Base-by-base conservation (phyloP, 2,329 filamentous ascomycete genomes). In the Zymoseptoria pseudotritici region DNA sequence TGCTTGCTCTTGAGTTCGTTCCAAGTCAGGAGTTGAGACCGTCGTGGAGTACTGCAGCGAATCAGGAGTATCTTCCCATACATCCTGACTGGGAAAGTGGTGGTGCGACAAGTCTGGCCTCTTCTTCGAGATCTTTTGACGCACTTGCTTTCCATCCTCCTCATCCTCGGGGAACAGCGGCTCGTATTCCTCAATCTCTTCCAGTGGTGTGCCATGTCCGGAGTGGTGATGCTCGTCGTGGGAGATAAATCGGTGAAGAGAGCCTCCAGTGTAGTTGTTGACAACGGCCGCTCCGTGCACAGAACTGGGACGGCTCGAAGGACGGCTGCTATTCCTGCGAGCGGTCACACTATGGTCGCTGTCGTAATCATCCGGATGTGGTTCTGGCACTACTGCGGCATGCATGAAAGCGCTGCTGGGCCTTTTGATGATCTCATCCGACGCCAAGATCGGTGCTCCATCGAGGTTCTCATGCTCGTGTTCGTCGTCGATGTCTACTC, bases 21-120 rank as follows among this genome's bases (percentile, higher is more conserved):
- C 72, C 63, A 77, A 70, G 61, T 82, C 79, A 1, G 91, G 91
- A 0, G 90, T 94, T 2, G 88, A 90, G 7, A 97, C 93, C 61
- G 90, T 91, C 2, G 92, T 86, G 36, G 82, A 78, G 54, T 84
- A 85, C 69, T 94, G 86, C 56, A 90, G 80, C 75, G 91, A 96
- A 70, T 86, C 88, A 3, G 95, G 94, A 0, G 91, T 88, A 73
- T 99, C 95, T 77, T 99, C 94, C 94, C 94, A 99, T 50, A 97
- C 85, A 72, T 99, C 94, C 56, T 92, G 89, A 74, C 92, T 97
- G 1, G 94, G 94, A 75, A 99, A 99, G 63, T 88, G 87, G 64
- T 80, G 78, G 55, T 77, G 73, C 56, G 77, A 76, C 60, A 79
- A 72, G 56, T 76, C 77, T 26, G 79, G 77, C 51, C 78, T 76